Base-by-base conservation (phyloP, 2,329 filamentous ascomycete genomes). In the Hypoxylon sp. region DNA sequence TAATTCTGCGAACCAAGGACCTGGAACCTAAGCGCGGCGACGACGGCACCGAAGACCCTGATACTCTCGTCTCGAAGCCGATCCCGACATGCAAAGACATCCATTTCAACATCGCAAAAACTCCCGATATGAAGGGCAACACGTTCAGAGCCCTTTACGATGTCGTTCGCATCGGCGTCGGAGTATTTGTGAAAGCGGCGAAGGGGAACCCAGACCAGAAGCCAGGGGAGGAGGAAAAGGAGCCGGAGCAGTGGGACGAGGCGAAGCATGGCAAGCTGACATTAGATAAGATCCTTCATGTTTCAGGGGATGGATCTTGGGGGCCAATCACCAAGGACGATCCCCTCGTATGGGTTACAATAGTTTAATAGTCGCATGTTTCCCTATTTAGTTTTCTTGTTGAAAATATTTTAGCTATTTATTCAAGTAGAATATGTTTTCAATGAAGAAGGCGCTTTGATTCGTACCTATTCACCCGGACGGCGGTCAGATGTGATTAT, bases 281-380 rank as follows among this genome's bases (percentile, higher is more conserved):
- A 20, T 46, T 65, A 30, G 65, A 65, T 48, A 65, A 64, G n/a
- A 59, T 68, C 61, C 61, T 62, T 36, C 62, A 62, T 20, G 61
- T 68, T 49, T 52, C 54, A 38, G 59, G 51, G 24, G 54, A 60
- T 30, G 32, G 44, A 24, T 63, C 62, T 32, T 65, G 54, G 65
- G 58, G 58, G 33, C 62, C 33, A 32, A 53, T 63, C 28, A 61
- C 50, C 36, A 63, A 63, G 51, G 54, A 65, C 54, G 65, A 63
- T 36, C 32, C 33, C 16, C 54, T 51, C 33, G 33, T 63, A 30
- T 63, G 50, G 55, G 38, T 63, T 16, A 36, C 54, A n/a, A 63
- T 65, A 38, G 52, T 64, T 18, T 65, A 49, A 52, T 30, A 6
- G 20, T 32, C 30, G 20, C 8, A 22, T 24, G n/a, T 30, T 18